These are phyloP conservation scores for Pestalotiopsis sp. DNA, from an alignment of 2,329 filamentous ascomycete species.

Conservation along the genomic window DNA sequence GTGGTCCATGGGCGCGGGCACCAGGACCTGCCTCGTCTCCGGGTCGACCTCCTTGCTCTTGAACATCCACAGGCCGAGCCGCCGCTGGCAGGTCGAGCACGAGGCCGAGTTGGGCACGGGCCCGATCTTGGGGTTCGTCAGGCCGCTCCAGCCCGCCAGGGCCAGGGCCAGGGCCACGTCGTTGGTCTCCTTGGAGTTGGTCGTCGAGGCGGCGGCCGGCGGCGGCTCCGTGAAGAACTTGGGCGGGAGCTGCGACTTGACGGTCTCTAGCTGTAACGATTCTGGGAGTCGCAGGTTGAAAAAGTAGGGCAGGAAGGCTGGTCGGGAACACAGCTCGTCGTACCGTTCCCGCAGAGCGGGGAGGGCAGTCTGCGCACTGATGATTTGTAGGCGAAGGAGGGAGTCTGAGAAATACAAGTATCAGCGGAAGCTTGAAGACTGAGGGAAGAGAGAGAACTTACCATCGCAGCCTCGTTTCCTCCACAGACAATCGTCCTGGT, in stretches of 20 bases:
- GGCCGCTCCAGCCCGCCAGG: constrained; percentile 76
- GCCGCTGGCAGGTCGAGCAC: constrained; percentile 84
- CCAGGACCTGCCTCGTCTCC: constrained; percentile 51
- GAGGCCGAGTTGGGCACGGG: constrained; percentile 72
- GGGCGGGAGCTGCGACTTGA: constrained; percentile 51
- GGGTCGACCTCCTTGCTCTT: constrained; percentile 70
- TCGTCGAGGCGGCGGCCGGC: constrained; percentile 27
- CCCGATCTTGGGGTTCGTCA: constrained; percentile 55
- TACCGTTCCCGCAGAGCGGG: constrained; percentile 65
- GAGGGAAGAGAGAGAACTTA: constrained; percentile 37
- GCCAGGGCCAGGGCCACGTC: constrained; percentile 69
- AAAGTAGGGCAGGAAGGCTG: constrained; percentile 60
- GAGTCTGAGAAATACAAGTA: constrained; percentile 46
- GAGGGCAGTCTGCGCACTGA: constrained; percentile 62
- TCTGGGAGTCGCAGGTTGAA: constrained; percentile 63
- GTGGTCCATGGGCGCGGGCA: constrained; percentile 64
- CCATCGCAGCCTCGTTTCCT: constrained; percentile 84
- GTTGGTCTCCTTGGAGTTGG: constrained; percentile 46
- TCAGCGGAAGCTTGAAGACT: constrained; percentile 10
- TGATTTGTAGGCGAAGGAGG: constrained; percentile 64
- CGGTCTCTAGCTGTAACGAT: constrained; percentile 51
- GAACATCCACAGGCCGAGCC: constrained; percentile 94
- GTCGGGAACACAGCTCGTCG: constrained; percentile 58
- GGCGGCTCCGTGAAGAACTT: constrained; percentile 56
- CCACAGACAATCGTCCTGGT: constrained; percentile 86